phyloP scores from a whole-genome alignment of 1,284 basidiomycete species.

The Meira nashicola region DNA sequence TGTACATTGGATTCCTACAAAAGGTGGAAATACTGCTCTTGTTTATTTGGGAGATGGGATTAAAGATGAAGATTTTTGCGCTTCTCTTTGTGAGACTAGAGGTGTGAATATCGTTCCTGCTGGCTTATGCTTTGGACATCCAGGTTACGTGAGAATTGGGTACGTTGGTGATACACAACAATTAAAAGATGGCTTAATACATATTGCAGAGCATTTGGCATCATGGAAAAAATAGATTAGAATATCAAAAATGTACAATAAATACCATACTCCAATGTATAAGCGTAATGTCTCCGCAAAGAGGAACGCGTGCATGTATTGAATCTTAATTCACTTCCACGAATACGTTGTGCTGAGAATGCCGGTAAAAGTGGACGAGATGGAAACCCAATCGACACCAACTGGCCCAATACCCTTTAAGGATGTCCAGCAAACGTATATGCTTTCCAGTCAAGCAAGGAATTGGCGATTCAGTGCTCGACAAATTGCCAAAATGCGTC shows the following conservation, averaged over 20 bases:
- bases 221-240: no score
- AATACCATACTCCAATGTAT: no score
- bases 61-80: constrained; percentile 14
- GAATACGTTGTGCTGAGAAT: no score
- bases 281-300: no score
- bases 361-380: no score
- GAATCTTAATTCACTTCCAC: no score
- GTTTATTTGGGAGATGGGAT: constrained; percentile 5
- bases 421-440: constrained; percentile 22
- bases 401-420: constrained; percentile 25
- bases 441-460: constrained; percentile 41
- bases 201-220: not conserved
- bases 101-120: constrained; percentile 14
- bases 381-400: constrained; percentile 15
- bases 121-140: constrained; percentile 10
- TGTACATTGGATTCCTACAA: constrained; percentile 8
- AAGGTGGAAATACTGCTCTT: constrained; percentile 12
- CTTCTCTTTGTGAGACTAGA: not conserved
- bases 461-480: constrained; percentile 39
- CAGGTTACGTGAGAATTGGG: constrained; percentile 12
- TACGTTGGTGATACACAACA: constrained; percentile 9
- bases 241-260: no score
- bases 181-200: constrained; percentile 1
- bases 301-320: no score
- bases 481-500: constrained; percentile 17